These are phyloP conservation scores for Boletus subcaerulescens DNA, from an alignment of 768 basidiomycete species.

Conservation along the genomic window DNA sequence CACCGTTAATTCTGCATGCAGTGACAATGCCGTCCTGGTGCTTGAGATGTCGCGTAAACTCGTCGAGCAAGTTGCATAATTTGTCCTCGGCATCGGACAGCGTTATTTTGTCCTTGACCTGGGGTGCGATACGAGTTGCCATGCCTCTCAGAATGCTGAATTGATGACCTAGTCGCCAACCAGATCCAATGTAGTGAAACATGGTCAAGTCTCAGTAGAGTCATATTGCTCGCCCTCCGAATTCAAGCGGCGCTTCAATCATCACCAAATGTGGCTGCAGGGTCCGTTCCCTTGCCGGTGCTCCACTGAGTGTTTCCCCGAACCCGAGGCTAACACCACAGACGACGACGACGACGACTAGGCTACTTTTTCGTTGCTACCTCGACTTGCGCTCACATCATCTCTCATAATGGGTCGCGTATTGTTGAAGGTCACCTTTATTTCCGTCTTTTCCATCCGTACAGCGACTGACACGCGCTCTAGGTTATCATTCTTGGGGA, in stretches of 20 bases:
- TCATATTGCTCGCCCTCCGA: neutral
- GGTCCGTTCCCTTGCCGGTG: constrained; percentile 12
- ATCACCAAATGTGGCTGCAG: constrained; percentile 13
- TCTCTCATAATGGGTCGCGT: constrained; percentile 68
- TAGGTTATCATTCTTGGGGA: constrained; percentile 99
- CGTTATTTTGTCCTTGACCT: constrained; percentile 39
- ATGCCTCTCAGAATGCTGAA: constrained; percentile 20
- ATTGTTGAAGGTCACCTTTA: constrained; percentile 66
- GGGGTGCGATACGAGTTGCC: constrained; percentile 33
- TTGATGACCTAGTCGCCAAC: constrained; percentile 9
- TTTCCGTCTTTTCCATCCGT: neutral
- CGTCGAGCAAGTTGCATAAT: constrained; percentile 77
- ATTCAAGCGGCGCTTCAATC: constrained; percentile 29
- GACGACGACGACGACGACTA: constrained; percentile 5
- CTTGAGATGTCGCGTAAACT: constrained; percentile 60
- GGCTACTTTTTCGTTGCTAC: too few relatives aligned
- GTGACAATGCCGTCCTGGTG: constrained; percentile 51
- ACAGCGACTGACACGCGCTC: constrained; percentile 7
- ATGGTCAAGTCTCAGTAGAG: neutral
- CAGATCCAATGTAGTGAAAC: constrained; percentile 2
- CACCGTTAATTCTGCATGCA: constrained; percentile 89
- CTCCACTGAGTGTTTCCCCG: constrained; percentile 15
- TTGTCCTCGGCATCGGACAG: constrained; percentile 66
- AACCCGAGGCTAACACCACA: constrained; percentile 11
- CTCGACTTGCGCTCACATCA: neutral